Base-by-base conservation (phyloP, 768 basidiomycete species). In the Inosperma sp. region DNA sequence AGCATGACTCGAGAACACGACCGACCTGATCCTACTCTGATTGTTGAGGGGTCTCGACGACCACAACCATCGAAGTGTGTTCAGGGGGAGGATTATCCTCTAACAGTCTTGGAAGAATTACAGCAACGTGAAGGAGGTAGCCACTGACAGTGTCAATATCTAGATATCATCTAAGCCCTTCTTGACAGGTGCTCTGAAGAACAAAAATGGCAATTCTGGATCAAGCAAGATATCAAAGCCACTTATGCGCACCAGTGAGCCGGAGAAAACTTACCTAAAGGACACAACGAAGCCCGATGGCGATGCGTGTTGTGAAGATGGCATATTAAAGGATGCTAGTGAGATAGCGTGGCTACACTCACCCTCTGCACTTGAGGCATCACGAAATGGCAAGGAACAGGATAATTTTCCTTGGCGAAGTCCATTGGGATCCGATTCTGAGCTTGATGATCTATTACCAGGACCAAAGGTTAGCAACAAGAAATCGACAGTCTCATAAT, bases 121-220 rank as follows among this genome's bases (percentile, higher is more conserved):
- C 41, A 29, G 16, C 8, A 42, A 42, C 40, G 40, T 26, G n/a
- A n/a, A n/a, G 40, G 9, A 43, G 30, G 26, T 25, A 16, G 14
- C 26, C 5, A 43, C 41, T 42, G 23, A 42, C 41, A 10, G 16
- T n/a, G 40, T 14, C 25, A 6, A 27, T 41, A 17, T 14, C 25
- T 16, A 43, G 13, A 7, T 26, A 1, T 29, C 23, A 25, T 16
- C 31, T 7, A 44, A 25, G 25, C 25, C 41, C 26, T 27, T 43
- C 29, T 25, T 43, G 41, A 42, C 29, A 42, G 41, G 14, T 42
- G 41, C n/a, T 16, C 23, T 27, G 19, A 42, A 42, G 41, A n/a
- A n/a, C n/a, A n/a, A n/a, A n/a, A n/a, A n/a, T n/a, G n/a, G n/a
- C n/a, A n/a, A n/a, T n/a, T n/a, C n/a, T n/a, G n/a, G n/a, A n/a